These are phyloP conservation scores for Pyrenula massariospora DNA, from an alignment of 495 filamentous ascomycete genomes.

Conservation along the genomic window DNA sequence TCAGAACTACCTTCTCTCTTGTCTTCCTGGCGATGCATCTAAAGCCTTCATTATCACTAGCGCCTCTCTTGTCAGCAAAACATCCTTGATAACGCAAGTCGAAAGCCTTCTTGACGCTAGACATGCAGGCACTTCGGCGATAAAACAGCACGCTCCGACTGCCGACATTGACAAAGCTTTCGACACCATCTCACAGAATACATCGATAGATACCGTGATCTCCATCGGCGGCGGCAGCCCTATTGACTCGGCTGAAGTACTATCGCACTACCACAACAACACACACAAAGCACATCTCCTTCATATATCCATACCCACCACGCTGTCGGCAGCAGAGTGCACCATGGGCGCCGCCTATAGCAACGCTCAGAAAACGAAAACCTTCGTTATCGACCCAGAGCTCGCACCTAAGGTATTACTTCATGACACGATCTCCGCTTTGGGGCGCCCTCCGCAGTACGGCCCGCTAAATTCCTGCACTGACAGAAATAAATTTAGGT, in stretches of 20 bases:
- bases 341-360: constrained; percentile 31
- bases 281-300: constrained; percentile 25
- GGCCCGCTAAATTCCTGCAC: constrained; percentile 1
- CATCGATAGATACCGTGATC: constrained; percentile 33
- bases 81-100: constrained; percentile 27
- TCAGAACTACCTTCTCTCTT: constrained; percentile 22
- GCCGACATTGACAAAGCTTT: constrained; percentile 31
- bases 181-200: constrained; percentile 22
- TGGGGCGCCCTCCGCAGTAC: constrained; percentile 22
- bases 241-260: constrained; percentile 35
- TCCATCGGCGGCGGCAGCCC: constrained; percentile 34
- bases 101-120: constrained; percentile 25
- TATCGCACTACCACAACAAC: constrained; percentile 27
- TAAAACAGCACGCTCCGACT: constrained; percentile 34
- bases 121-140: constrained; percentile 32
- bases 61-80: constrained; percentile 30
- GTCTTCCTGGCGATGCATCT: constrained; percentile 20
- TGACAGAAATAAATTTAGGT: background rate
- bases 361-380: constrained; percentile 24
- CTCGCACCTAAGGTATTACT: constrained; percentile 25
- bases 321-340: constrained; percentile 34
- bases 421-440: constrained; percentile 30
- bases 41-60: constrained; percentile 42
- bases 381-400: constrained; percentile 18
- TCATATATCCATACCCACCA: constrained; percentile 38